phyloP scores from a whole-genome alignment of 108 stramenopile genomes.

The Cylindrotheca closterium region DNA sequence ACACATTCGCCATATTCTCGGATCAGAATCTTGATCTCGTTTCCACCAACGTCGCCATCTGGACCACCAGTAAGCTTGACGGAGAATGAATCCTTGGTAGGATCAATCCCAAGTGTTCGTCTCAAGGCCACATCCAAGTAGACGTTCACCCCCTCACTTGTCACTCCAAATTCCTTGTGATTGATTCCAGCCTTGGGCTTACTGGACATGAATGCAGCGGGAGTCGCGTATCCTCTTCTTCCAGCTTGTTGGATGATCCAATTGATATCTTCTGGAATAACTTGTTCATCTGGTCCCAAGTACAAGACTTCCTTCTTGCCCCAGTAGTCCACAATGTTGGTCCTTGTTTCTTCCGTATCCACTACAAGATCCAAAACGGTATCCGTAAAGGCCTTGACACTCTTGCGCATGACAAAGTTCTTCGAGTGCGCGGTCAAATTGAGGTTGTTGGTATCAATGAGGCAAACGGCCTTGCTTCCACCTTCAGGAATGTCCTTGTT shows the following conservation, averaged over 20 bases:
- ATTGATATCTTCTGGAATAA: slow-evolving; percentile 93
- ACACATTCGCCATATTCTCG: slow-evolving; percentile 95
- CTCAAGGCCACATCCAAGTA: slow-evolving; percentile 93
- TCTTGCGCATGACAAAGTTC: slow-evolving; percentile 90
- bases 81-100: slow-evolving; percentile 85
- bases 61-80: slow-evolving; percentile 97
- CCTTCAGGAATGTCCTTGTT: slow-evolving; percentile 99
- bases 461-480: slow-evolving; percentile 92
- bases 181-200: slow-evolving; percentile 97
- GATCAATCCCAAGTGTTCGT: slow-evolving; percentile 77
- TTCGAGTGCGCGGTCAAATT: slow-evolving; percentile 24
- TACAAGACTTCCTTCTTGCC: slow-evolving; percentile 94
- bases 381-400: slow-evolving; percentile 94
- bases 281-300: slow-evolving; percentile 98
- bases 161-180: slow-evolving; percentile 98
- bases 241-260: slow-evolving; percentile 94
- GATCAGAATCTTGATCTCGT: slow-evolving; percentile 93
- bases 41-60: slow-evolving; percentile 98
- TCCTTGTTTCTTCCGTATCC: slow-evolving; percentile 84
- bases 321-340: slow-evolving; percentile 83
- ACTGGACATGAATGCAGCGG: slow-evolving; percentile 96
- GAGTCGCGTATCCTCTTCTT: slow-evolving; percentile 85
- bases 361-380: slow-evolving; percentile 94
- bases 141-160: slow-evolving; percentile 93
- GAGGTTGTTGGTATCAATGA: slow-evolving; percentile 86